Evolutionary conservation across 352 stramenopile species (phyloP).

Genomic region (Phytophthora sp.): DNA sequence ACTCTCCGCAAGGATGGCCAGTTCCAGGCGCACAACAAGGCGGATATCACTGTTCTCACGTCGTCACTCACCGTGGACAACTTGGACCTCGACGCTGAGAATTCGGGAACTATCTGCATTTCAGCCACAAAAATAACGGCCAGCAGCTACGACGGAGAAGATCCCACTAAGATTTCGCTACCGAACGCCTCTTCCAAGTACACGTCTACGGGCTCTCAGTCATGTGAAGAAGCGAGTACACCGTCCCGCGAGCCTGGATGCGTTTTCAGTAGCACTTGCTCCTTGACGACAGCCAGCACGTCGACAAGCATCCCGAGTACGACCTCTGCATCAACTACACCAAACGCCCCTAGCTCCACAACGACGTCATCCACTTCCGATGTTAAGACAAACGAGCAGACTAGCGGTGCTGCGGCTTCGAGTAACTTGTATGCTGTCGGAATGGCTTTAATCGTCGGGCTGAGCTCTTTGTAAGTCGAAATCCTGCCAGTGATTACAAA

Average conservation of each 20-base stretch:
- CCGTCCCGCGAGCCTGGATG: slow-evolving; percentile 28
- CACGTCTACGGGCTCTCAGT: slow-evolving; percentile 16
- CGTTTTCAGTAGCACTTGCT: slow-evolving; percentile 21
- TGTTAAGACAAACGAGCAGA: slow-evolving; percentile 24
- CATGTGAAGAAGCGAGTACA: slow-evolving; percentile 19
- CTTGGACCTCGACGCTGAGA: slow-evolving; percentile 32
- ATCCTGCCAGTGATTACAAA: neutral
- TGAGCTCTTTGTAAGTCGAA: slow-evolving; percentile 3
- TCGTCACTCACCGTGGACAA: slow-evolving; percentile 25
- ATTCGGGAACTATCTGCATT: slow-evolving; percentile 30
- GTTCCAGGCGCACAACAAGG: slow-evolving; percentile 31
- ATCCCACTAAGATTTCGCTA: slow-evolving; percentile 33
- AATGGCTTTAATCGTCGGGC: neutral
- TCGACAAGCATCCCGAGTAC: slow-evolving; percentile 5
- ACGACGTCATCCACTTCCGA: slow-evolving; percentile 17
- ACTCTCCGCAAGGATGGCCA: slow-evolving; percentile 29
- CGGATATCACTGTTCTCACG: slow-evolving; percentile 29
- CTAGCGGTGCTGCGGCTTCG: slow-evolving; percentile 1
- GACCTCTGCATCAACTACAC: slow-evolving; percentile 8
- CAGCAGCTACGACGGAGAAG: slow-evolving; percentile 30
- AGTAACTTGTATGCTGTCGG: neutral
- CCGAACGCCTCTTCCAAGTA: slow-evolving; percentile 40
- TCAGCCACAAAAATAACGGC: slow-evolving; percentile 24
- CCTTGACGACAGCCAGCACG: slow-evolving; percentile 3
- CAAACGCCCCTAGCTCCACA: slow-evolving; percentile 1